phyloP scores from a whole-genome alignment of 2,329 filamentous ascomycete species.

The Verticillium albo-atrum region DNA sequence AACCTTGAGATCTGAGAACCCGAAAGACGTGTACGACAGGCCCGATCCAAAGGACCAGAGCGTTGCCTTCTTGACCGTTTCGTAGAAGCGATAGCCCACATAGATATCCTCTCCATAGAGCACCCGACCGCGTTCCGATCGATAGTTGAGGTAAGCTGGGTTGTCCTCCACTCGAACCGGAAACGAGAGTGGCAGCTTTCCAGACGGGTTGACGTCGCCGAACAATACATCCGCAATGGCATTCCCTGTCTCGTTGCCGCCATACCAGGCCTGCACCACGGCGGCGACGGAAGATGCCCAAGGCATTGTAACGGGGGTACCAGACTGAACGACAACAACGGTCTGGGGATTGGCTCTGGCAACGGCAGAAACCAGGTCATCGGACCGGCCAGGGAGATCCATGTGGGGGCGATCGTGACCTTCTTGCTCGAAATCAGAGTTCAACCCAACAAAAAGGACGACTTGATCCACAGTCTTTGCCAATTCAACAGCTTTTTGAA shows the following conservation, averaged over 20 bases:
- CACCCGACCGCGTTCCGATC: constrained; percentile 1
- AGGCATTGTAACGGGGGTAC: not conserved
- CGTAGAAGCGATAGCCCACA: constrained; percentile 5
- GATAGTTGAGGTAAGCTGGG: constrained; percentile 1
- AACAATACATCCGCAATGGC: constrained; percentile 5
- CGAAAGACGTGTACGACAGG: constrained; percentile 50
- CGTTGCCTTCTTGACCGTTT: not conserved
- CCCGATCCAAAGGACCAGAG: constrained; percentile 24
- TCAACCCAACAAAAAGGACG: constrained; percentile 51
- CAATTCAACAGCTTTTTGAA: constrained; percentile 16
- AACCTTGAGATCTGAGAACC: constrained; percentile 42
- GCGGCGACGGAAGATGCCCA: constrained; percentile 1
- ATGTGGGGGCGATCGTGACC: not conserved
- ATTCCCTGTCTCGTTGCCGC: constrained; percentile 6
- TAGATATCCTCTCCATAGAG: constrained; percentile 3
- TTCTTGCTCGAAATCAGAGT: constrained; percentile 23
- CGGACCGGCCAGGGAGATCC: not conserved
- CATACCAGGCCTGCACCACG: constrained; percentile 6
- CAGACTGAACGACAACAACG: not conserved
- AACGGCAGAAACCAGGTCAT: not conserved
- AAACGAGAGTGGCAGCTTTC: constrained; percentile 7
- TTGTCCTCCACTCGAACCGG: constrained; percentile 3
- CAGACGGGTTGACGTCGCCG: constrained; percentile 4
- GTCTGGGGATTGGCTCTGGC: not conserved
- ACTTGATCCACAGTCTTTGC: constrained; percentile 56